phyloP scores from a whole-genome alignment of 352 stramenopile species.

The Saprolegnia diclina region DNA sequence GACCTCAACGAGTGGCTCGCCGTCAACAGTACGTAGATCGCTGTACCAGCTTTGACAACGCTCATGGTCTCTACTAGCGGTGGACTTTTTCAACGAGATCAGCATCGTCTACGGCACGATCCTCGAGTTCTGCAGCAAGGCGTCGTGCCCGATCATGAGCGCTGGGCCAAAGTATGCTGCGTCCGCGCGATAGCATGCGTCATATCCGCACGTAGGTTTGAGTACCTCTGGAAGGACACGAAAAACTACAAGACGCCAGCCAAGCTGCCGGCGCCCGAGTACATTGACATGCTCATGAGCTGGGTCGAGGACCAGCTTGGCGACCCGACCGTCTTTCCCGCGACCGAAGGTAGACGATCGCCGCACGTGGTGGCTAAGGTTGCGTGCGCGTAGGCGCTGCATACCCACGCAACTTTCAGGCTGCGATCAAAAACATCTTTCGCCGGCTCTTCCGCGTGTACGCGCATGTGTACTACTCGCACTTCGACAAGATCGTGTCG shows the following conservation, averaged over 20 bases:
- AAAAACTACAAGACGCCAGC: constrained; percentile 64
- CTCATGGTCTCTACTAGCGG: constrained; percentile 38
- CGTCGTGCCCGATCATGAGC: constrained; percentile 69
- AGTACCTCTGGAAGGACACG: constrained; percentile 86
- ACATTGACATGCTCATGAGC: constrained; percentile 89
- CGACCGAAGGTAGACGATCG: constrained; percentile 35
- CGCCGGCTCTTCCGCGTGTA: constrained; percentile 95
- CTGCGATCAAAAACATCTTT: constrained; percentile 91
- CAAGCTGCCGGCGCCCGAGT: constrained; percentile 76
- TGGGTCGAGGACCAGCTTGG: constrained; percentile 89
- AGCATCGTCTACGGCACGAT: constrained; percentile 90
- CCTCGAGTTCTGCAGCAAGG: constrained; percentile 66
- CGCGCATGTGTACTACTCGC: constrained; percentile 95
- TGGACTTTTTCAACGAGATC: constrained; percentile 95
- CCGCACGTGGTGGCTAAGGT: background rate
- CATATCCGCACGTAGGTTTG: constrained; percentile 42
- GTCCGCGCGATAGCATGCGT: background rate
- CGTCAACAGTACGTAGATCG: constrained; percentile 67
- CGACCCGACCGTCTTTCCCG: constrained; percentile 72
- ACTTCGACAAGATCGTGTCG: constrained; percentile 93
- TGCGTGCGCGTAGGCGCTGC: constrained; percentile 29
- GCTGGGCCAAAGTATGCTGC: constrained; percentile 50
- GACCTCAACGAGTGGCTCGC: constrained; percentile 90
- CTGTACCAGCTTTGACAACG: background rate
- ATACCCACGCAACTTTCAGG: constrained; percentile 82